A percentile compares a stretch with the other conserved stretches of the same genome.
Conservation (phyloP, 257 asterid species). For the Ligustrum vulgare region DNA sequence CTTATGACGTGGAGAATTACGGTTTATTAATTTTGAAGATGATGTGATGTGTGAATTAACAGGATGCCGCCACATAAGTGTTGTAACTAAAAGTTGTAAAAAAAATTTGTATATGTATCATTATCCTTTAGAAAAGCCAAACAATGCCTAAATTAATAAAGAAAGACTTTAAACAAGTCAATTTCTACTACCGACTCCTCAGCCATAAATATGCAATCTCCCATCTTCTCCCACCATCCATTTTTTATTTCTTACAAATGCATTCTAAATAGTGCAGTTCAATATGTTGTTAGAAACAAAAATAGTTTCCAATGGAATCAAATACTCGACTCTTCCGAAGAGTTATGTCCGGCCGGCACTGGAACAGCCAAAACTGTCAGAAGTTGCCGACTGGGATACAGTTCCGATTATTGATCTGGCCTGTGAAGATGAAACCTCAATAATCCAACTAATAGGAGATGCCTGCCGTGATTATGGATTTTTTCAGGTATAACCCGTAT, state of each 20-base stretch:
- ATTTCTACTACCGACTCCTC: background rate
- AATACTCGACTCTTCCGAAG: slow-evolving; percentile 47
- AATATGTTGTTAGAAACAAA: slow-evolving; percentile 41
- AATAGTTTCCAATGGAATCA: slow-evolving; percentile 61
- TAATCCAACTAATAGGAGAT: slow-evolving; percentile 49
- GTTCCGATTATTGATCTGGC: slow-evolving; percentile 73
- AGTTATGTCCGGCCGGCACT: slow-evolving; percentile 73
- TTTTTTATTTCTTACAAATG: background rate
- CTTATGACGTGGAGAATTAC: no score
- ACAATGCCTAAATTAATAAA: background rate
- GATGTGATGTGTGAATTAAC: no score
- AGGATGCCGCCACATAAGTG: no score
- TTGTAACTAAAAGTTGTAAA: no score
- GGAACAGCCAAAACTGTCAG: slow-evolving; percentile 57
- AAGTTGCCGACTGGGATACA: slow-evolving; percentile 47
- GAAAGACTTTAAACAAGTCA: background rate
- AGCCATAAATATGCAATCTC: background rate
- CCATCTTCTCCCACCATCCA: background rate
- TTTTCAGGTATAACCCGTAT: slow-evolving; percentile 56
- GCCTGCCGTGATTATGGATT: slow-evolving; percentile 68
- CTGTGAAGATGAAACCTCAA: slow-evolving; percentile 30
- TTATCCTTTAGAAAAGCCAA: no score
- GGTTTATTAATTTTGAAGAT: no score
- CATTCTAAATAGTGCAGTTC: background rate
- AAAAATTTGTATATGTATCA: no score